Conservation (phyloP, 176 grass and related monocot genomes). For the Rhynchospora breviuscula region DNA sequence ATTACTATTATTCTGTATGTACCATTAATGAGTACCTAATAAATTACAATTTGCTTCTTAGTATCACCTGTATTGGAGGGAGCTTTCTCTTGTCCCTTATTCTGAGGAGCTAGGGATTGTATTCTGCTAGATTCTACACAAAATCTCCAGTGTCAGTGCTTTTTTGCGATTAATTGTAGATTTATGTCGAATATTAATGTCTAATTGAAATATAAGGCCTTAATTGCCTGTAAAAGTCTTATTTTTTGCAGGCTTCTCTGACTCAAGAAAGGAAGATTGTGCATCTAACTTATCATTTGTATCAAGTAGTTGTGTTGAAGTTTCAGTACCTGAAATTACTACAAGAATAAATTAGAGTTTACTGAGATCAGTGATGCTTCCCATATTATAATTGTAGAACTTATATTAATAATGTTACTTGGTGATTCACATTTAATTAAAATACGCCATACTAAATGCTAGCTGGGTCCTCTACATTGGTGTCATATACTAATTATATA, state of each 20-base stretch:
- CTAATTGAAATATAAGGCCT: neutral
- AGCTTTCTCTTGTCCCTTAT: conserved; percentile 5
- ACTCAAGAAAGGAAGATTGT: neutral
- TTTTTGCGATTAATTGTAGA: neutral
- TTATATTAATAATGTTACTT: neutral
- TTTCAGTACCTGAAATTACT: neutral
- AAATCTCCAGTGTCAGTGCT: neutral
- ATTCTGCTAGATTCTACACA: neutral
- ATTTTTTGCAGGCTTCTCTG: conserved; percentile 9
- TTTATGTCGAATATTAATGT: neutral
- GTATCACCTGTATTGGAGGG: neutral
- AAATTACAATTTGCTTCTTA: neutral
- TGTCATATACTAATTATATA: neutral
- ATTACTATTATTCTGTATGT: neutral
- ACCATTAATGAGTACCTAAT: neutral
- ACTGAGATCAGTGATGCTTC: neutral
- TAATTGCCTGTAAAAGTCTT: conserved; percentile 13
- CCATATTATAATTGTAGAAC: neutral
- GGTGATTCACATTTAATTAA: conserved; percentile 2
- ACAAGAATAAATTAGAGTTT: neutral
- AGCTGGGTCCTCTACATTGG: conserved; percentile 8
- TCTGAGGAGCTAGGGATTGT: neutral
- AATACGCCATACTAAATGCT: neutral
- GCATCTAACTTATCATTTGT: neutral
- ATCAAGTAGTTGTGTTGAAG: neutral